These are phyloP conservation scores for Cercophora sp. DNA, from an alignment of 495 filamentous ascomycete genomes.

Conservation along the genomic window DNA sequence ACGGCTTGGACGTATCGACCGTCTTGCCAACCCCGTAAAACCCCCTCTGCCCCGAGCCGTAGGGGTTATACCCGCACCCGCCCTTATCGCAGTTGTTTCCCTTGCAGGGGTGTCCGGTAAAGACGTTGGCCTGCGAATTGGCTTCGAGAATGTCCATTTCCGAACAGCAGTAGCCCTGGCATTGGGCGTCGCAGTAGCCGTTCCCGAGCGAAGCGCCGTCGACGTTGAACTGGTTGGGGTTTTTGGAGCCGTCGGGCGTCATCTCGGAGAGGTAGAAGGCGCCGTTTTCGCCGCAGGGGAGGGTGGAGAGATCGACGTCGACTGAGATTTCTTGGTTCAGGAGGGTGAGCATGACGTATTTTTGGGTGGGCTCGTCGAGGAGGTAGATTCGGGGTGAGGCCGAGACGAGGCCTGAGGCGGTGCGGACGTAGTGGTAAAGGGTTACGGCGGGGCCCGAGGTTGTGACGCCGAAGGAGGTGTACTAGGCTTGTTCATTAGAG, in stretches of 20 bases:
- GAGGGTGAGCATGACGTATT: slow-evolving; percentile 58
- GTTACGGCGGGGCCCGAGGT: slow-evolving; percentile 45
- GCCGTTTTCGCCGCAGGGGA: slow-evolving; percentile 70
- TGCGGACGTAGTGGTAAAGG: slow-evolving; percentile 50
- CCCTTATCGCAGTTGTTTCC: slow-evolving; percentile 48
- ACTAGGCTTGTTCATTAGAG: too few relatives aligned
- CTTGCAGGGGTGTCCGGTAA: slow-evolving; percentile 64
- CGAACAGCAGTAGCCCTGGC: slow-evolving; percentile 63
- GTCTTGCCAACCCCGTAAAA: slow-evolving; percentile 53
- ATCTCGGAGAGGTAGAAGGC: slow-evolving; percentile 67
- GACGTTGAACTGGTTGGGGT: slow-evolving; percentile 51
- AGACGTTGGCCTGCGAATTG: slow-evolving; percentile 55
- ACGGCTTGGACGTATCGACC: slow-evolving; percentile 54
- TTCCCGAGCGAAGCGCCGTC: slow-evolving; percentile 70
- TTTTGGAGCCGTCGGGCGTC: slow-evolving; percentile 57
- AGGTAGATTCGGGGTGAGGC: slow-evolving; percentile 63
- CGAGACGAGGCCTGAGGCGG: slow-evolving; percentile 34
- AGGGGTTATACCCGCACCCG: slow-evolving; percentile 45
- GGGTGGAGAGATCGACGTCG: slow-evolving; percentile 62
- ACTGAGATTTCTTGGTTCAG: slow-evolving; percentile 64
- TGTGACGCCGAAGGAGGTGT: slow-evolving; percentile 38
- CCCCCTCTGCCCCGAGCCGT: slow-evolving; percentile 47
- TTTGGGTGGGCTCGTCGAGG: slow-evolving; percentile 41
- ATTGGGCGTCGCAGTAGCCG: slow-evolving; percentile 77
- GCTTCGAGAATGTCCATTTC: slow-evolving; percentile 75